These are phyloP conservation scores for Pleurotus platypus DNA, from an alignment of 768 basidiomycete species.

Conservation along the genomic window DNA sequence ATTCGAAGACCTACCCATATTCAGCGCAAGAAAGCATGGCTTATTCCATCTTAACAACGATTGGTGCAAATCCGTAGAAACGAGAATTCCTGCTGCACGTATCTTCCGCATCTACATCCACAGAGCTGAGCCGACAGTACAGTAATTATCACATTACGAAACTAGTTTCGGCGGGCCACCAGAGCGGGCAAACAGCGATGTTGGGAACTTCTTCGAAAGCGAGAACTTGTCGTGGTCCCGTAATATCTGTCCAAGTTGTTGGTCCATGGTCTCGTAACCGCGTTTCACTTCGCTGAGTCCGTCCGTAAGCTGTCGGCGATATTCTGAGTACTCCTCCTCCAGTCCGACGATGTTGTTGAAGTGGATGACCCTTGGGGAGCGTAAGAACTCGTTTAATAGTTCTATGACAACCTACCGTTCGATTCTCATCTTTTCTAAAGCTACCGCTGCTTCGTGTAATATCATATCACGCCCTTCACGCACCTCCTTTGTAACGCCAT, in stretches of 20 bases:
- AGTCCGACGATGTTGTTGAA: slow-evolving; percentile 54
- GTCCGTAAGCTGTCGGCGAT: slow-evolving; percentile 34
- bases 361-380: slow-evolving; percentile 36
- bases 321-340: slow-evolving; percentile 48
- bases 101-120: neutral
- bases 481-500: slow-evolving; percentile 41
- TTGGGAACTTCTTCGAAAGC: slow-evolving; percentile 49
- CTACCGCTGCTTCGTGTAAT: slow-evolving; percentile 39
- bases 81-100: neutral
- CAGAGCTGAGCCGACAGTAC: neutral
- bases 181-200: slow-evolving; percentile 28
- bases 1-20: too few relatives aligned
- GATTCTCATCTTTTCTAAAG: slow-evolving; percentile 39
- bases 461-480: slow-evolving; percentile 42
- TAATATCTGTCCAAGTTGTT: slow-evolving; percentile 33
- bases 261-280: slow-evolving; percentile 30
- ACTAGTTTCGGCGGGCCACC: neutral
- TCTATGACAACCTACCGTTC: slow-evolving; percentile 32
- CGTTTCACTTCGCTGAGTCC: slow-evolving; percentile 41
- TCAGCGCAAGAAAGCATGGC: too few relatives aligned
- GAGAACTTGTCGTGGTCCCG: slow-evolving; percentile 45
- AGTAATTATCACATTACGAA: neutral
- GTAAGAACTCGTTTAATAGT: neutral
- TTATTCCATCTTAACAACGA: too few relatives aligned
- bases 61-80: too few relatives aligned